Conservation (phyloP, 352 stramenopile genomes). For the Peronospora farinosa region DNA sequence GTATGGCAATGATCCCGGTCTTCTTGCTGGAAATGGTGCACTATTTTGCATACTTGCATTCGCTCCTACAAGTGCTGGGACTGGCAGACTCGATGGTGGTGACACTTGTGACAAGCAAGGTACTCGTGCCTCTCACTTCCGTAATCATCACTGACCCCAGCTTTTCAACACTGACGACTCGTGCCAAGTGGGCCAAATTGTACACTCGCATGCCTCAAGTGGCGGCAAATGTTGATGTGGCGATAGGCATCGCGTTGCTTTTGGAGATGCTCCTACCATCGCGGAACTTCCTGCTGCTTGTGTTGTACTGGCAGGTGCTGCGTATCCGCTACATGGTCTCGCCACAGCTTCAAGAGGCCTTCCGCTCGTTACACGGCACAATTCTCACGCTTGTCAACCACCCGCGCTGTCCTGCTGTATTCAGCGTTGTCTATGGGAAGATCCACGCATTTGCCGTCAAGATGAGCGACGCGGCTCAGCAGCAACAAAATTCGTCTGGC, state of each 20-base stretch:
- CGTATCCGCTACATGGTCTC: conserved; percentile 90
- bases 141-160: conserved; percentile 53
- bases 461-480: conserved; percentile 54
- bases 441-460: conserved; percentile 59
- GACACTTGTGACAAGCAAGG: conserved; percentile 37
- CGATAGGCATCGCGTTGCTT: conserved; percentile 70
- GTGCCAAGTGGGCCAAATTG: conserved; percentile 73
- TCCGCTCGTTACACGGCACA: conserved; percentile 58
- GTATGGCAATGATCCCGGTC: conserved; percentile 73
- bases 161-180: conserved; percentile 46
- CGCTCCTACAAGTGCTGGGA: conserved; percentile 53
- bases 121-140: conserved; percentile 50
- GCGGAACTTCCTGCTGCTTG: conserved; percentile 80
- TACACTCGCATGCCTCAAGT: conserved; percentile 79
- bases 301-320: conserved; percentile 88
- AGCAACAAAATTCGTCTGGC: conserved; percentile 30
- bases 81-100: conserved; percentile 37
- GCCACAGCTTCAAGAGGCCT: conserved; percentile 76
- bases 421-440: conserved; percentile 59
- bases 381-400: conserved; percentile 59
- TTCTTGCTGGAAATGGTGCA: conserved; percentile 79
- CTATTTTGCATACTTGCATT: conserved; percentile 52
- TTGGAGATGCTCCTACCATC: conserved; percentile 79
- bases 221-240: conserved; percentile 73
- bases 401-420: conserved; percentile 54